Percentiles rank a stretch among this genome's conserved stretches.
Evolutionary conservation across 2,329 filamentous ascomycete genomes (phyloP).

Genomic region (Ophiosphaerella narmari): DNA sequence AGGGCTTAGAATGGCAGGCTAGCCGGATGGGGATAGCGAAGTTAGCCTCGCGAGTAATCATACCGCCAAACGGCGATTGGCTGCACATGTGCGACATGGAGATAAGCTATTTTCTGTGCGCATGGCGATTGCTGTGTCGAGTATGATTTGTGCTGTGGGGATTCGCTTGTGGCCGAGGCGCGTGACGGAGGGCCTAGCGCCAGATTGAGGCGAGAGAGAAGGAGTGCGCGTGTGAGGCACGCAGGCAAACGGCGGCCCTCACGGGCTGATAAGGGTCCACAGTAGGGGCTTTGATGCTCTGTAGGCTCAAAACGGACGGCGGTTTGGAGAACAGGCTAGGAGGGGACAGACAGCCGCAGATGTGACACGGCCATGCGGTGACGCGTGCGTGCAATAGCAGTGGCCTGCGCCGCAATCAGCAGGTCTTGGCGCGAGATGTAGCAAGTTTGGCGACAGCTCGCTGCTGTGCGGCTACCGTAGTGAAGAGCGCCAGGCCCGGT

Average conservation of each 20-base stretch:
- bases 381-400: slow-evolving; percentile 10
- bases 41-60: slow-evolving; percentile 3
- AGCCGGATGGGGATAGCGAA: no score
- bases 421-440: slow-evolving; percentile 1
- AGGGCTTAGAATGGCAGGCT: no score
- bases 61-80: slow-evolving; percentile 7
- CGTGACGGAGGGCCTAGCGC: no score
- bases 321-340: slow-evolving; percentile 13
- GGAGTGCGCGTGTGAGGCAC: no score
- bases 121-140: no score
- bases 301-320: slow-evolving; percentile 17
- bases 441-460: no score
- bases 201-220: no score
- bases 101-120: not conserved
- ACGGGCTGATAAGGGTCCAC: slow-evolving; percentile 19
- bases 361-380: slow-evolving; percentile 15
- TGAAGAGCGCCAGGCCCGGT: slow-evolving; percentile 2
- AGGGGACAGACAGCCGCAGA: slow-evolving; percentile 11
- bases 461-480: no score
- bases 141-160: no score
- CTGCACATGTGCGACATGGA: slow-evolving; percentile 15
- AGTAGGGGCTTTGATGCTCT: slow-evolving; percentile 1
- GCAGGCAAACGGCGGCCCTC: slow-evolving; percentile 6
- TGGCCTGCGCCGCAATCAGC: slow-evolving; percentile 13
- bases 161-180: no score